Conservation (phyloP, 345 rosid genomes). For the Aquilaria malaccensis region DNA sequence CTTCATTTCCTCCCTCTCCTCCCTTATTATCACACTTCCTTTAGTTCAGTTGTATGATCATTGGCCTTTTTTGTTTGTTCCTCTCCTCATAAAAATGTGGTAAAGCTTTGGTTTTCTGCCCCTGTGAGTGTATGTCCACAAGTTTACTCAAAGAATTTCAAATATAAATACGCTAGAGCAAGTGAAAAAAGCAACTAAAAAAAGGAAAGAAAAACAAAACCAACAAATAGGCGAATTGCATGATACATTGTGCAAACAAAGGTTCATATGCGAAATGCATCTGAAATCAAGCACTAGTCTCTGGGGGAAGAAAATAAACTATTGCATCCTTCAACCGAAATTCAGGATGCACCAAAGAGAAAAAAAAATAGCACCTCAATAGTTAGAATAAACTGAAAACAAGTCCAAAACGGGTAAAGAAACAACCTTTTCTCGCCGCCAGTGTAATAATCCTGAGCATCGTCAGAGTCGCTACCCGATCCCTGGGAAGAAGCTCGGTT, state of each 20-base stretch:
- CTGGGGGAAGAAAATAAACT: neutral
- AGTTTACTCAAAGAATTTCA: neutral
- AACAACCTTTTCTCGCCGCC: conserved; percentile 86
- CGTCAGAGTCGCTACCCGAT: conserved; percentile 50
- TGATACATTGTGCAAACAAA: neutral
- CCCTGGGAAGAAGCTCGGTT: conserved; percentile 40
- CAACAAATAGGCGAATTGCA: neutral
- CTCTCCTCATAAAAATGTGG: no score
- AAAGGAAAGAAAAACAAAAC: no score
- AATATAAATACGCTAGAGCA: neutral
- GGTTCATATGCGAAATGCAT: neutral
- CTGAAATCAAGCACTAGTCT: neutral
- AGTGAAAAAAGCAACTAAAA: neutral
- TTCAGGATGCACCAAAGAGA: neutral
- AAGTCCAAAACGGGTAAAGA: neutral
- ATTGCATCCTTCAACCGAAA: neutral
- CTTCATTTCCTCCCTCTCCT: no score
- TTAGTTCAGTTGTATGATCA: no score
- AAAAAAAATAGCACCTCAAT: neutral
- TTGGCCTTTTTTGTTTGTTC: no score
- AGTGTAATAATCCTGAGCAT: conserved; percentile 64
- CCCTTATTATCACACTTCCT: no score
- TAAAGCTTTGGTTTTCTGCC: no score
- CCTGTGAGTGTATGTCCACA: neutral
- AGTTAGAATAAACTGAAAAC: neutral